These are phyloP conservation scores for Abrus precatorius DNA, from an alignment of 306 rosid species.

Conservation along the genomic window DNA sequence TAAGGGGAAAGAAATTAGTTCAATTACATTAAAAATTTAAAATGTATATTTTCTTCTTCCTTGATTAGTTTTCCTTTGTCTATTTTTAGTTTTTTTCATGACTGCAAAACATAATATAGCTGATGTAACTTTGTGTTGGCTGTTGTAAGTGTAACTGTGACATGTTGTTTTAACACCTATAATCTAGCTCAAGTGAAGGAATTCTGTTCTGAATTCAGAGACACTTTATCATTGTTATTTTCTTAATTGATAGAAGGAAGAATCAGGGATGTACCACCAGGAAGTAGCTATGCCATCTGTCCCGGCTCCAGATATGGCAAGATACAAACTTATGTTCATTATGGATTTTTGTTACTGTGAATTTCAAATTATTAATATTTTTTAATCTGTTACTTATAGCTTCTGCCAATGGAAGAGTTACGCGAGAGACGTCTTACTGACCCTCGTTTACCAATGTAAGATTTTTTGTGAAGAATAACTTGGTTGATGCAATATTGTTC, in stretches of 20 bases:
- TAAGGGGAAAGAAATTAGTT: conserved; percentile 7
- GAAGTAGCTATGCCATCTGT: conserved; percentile 73
- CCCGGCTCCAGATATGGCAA: conserved; percentile 80
- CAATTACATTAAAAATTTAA: conserved; percentile 18
- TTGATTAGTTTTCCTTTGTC: background rate
- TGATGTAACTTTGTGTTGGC: conserved; percentile 31
- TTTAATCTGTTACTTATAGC: conserved; percentile 42
- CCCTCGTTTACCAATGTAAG: conserved; percentile 55
- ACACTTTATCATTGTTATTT: conserved; percentile 41
- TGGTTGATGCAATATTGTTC: conserved; percentile 26
- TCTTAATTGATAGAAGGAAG: conserved; percentile 74
- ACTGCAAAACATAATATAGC: conserved; percentile 5
- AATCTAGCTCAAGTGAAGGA: conserved; percentile 34
- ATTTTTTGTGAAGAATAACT: conserved; percentile 34
- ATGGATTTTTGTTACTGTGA: conserved; percentile 10
- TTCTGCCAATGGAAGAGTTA: conserved; percentile 55
- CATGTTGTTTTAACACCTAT: conserved; percentile 5
- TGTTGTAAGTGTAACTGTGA: conserved; percentile 11
- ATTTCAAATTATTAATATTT: conserved; percentile 28
- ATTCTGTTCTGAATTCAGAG: conserved; percentile 26
- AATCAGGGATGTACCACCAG: conserved; percentile 78
- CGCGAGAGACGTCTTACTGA: conserved; percentile 56
- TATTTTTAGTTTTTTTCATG: background rate
- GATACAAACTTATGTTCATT: conserved; percentile 44
- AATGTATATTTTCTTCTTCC: conserved; percentile 43